phyloP scores from a whole-genome alignment of 495 filamentous ascomycete genomes.

The Ascodesmis nigricans region DNA sequence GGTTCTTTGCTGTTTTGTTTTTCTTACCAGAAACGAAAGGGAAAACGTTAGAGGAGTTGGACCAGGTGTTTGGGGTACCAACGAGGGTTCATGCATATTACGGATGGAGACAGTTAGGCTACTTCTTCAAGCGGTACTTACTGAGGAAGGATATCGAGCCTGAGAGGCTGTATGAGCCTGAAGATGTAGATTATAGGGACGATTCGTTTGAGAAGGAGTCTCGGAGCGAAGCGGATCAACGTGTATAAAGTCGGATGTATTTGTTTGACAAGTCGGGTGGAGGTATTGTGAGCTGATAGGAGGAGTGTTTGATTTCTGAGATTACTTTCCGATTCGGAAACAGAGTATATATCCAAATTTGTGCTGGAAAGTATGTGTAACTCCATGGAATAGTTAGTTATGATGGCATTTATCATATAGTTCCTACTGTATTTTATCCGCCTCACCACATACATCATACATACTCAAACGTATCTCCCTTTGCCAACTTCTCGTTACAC shows the following conservation, averaged over 20 bases:
- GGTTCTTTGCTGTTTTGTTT: slow-evolving; percentile 48
- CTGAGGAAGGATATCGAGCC: slow-evolving; percentile 24
- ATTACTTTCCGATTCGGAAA: too few relatives aligned
- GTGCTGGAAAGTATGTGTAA: too few relatives aligned
- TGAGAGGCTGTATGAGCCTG: slow-evolving; percentile 4
- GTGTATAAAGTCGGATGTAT: too few relatives aligned
- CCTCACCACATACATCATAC: slow-evolving; percentile 27
- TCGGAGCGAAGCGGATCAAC: background rate
- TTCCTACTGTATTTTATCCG: too few relatives aligned
- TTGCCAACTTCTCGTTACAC: slow-evolving; percentile 47
- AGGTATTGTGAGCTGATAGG: too few relatives aligned
- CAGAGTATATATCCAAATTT: too few relatives aligned
- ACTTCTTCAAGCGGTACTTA: slow-evolving; percentile 29
- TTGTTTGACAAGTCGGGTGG: too few relatives aligned
- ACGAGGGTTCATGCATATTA: slow-evolving; percentile 29
- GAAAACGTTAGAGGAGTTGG: slow-evolving; percentile 45
- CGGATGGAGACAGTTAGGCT: slow-evolving; percentile 25
- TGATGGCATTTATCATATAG: too few relatives aligned
- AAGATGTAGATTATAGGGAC: background rate
- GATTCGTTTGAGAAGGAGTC: background rate
- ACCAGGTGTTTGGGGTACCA: slow-evolving; percentile 35
- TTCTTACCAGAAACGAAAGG: slow-evolving; percentile 65
- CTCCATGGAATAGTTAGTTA: too few relatives aligned
- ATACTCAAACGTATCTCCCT: slow-evolving; percentile 82
- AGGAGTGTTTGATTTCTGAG: too few relatives aligned